Percentiles rank a stretch among this genome's conserved stretches.
Conservation (phyloP, 1,284 basidiomycete genomes). For the Paramarasmius palmivorus region DNA sequence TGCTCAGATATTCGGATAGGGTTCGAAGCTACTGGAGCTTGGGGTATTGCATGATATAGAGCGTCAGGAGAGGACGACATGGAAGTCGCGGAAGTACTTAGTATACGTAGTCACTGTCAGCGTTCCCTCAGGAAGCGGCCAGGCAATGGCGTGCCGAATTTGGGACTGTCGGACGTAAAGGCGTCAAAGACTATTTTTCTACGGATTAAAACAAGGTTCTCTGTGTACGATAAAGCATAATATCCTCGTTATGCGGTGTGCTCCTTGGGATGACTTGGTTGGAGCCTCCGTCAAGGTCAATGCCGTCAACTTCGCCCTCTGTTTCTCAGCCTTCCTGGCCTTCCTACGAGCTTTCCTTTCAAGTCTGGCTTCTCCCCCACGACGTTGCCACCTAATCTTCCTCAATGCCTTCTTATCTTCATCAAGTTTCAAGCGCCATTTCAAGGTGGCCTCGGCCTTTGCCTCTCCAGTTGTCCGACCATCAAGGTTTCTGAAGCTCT, state of each 20-base stretch:
- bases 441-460: constrained; percentile 70
- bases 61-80: constrained; percentile 31
- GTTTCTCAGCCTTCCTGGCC: constrained; percentile 61
- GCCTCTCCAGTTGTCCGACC: constrained; percentile 61
- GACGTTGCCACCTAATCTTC: constrained; percentile 58
- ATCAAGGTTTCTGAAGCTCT: constrained; percentile 54
- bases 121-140: too few species aligned
- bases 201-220: neutral
- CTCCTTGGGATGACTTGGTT: constrained; percentile 69
- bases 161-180: neutral
- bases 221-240: neutral
- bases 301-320: constrained; percentile 59
- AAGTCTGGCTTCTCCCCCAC: constrained; percentile 42
- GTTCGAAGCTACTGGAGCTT: constrained; percentile 28
- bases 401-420: constrained; percentile 59
- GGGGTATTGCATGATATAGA: constrained; percentile 39
- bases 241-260: neutral
- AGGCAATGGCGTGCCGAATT: too few species aligned
- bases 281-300: constrained; percentile 56
- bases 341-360: constrained; percentile 41
- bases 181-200: neutral
- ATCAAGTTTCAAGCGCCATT: constrained; percentile 62
- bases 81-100: constrained; percentile 22
- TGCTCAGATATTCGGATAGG: constrained; percentile 27
- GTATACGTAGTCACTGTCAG: too few species aligned